phyloP scores from a whole-genome alignment of 1,139 yeast genomes.

The Nakaseomyces nivariensis region DNA sequence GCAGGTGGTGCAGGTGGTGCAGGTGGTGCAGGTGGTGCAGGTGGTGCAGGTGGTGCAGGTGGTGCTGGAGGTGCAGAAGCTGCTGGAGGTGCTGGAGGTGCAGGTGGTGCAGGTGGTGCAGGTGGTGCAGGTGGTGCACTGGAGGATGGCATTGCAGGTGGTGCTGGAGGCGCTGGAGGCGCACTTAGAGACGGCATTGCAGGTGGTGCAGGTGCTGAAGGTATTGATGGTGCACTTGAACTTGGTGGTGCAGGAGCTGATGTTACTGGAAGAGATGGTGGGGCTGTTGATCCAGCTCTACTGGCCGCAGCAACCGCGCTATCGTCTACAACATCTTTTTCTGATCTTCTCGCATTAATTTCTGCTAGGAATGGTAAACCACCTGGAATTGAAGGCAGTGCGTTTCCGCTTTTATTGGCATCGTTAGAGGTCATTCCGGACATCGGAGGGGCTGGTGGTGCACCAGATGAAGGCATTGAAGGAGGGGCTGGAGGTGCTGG shows the following conservation, averaged over 20 bases:
- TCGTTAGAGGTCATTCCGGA: conserved; percentile 2
- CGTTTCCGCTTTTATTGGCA: background rate
- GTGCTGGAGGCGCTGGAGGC: conserved; percentile 7
- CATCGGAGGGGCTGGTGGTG: conserved; percentile 8
- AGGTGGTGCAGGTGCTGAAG: conserved; percentile 7
- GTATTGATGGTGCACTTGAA: background rate
- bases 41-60: conserved; percentile 8
- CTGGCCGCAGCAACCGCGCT: background rate
- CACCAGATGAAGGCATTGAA: conserved; percentile 16
- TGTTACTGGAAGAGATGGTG: conserved; percentile 1
- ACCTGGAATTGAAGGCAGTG: conserved; percentile 4
- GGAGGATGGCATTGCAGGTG: background rate
- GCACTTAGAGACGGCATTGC: conserved; percentile 8
- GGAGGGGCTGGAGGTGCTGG: conserved; percentile 16
- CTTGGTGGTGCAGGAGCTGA: background rate
- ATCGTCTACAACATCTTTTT: conserved; percentile 11
- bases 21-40: conserved; percentile 16
- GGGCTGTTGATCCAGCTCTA: background rate
- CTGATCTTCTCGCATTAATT: conserved; percentile 20
- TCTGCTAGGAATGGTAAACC: conserved; percentile 20
- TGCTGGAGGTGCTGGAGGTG: background rate
- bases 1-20: conserved; percentile 13
- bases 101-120: conserved; percentile 2
- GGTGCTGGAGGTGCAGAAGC: conserved; percentile 7
- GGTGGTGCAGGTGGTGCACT: conserved; percentile 6